Evolutionary conservation across 2,329 filamentous ascomycete genomes (phyloP).

Genomic region (Zasmidium angulare): DNA sequence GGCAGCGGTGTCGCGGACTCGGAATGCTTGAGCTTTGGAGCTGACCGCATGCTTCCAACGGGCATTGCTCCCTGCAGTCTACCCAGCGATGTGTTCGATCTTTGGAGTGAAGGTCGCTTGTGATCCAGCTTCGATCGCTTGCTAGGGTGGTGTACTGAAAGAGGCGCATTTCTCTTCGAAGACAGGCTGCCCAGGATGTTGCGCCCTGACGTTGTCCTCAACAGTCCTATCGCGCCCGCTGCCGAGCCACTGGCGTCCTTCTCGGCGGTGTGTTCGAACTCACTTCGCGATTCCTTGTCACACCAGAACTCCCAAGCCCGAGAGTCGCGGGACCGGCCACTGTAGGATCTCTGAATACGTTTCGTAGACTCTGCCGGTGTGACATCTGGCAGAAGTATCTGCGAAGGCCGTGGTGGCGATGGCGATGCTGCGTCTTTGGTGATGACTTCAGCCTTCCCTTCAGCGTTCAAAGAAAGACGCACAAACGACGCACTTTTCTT

Average conservation of each 20-base stretch:
- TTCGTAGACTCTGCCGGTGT: constrained; percentile 30
- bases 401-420: constrained; percentile 56
- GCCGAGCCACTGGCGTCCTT: constrained; percentile 78
- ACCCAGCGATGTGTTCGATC: constrained; percentile 32
- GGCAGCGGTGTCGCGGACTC: constrained; percentile 39
- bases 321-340: constrained; percentile 75
- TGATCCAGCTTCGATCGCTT: constrained; percentile 50
- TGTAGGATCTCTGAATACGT: constrained; percentile 54
- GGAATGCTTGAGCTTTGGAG: constrained; percentile 30
- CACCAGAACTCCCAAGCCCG: constrained; percentile 90
- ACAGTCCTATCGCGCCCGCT: constrained; percentile 75
- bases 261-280: constrained; percentile 77
- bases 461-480: constrained; percentile 77
- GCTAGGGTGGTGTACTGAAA: constrained; percentile 21
- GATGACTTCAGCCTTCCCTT: constrained; percentile 87
- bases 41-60: not conserved
- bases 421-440: constrained; percentile 67
- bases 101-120: constrained; percentile 33
- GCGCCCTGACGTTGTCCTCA: constrained; percentile 68
- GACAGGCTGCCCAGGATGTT: constrained; percentile 54
- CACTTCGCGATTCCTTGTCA: constrained; percentile 75
- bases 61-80: constrained; percentile 31
- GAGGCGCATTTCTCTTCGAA: constrained; percentile 63
- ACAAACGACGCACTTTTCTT: constrained; percentile 54
- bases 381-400: constrained; percentile 41